Percentiles rank a stretch among this genome's conserved stretches.
Evolutionary conservation across 1,284 basidiomycete genomes (phyloP).

Genomic region (Fomitopsis pinicola): DNA sequence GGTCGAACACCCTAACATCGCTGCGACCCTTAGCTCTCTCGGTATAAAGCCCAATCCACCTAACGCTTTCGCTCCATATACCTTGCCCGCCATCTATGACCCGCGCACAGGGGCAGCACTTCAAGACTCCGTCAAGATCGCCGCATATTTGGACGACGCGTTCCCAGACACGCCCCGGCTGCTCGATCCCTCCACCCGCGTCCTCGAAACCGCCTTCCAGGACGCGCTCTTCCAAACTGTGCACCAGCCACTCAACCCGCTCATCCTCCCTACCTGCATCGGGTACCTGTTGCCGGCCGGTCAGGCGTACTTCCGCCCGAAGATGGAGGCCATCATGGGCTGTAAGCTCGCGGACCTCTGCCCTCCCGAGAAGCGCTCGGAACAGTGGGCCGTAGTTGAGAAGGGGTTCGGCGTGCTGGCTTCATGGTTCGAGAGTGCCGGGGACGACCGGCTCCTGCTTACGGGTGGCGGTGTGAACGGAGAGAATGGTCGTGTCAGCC

Average conservation of each 20-base stretch:
- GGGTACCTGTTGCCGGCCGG: conserved; percentile 4
- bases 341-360: conserved; percentile 16
- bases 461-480: conserved; percentile 5
- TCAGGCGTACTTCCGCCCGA: conserved; percentile 19
- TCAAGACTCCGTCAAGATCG: conserved; percentile 27
- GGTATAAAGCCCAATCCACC: conserved; percentile 16
- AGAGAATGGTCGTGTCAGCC: background rate
- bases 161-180: conserved; percentile 21
- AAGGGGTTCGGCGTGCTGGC: conserved; percentile 11
- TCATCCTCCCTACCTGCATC: conserved; percentile 7
- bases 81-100: conserved; percentile 11
- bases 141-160: conserved; percentile 26
- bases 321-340: conserved; percentile 14
- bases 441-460: conserved; percentile 13
- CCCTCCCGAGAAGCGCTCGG: conserved; percentile 12
- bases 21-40: conserved; percentile 21
- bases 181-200: conserved; percentile 14
- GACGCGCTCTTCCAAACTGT: conserved; percentile 8
- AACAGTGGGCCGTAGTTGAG: conserved; percentile 13
- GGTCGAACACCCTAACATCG: conserved; percentile 36
- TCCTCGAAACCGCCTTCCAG: conserved; percentile 24
- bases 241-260: background rate
- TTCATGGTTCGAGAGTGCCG: conserved; percentile 13
- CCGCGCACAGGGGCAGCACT: conserved; percentile 18
- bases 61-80: no score